Conservation (phyloP, 257 asterid genomes). For the Catharanthus roseus region DNA sequence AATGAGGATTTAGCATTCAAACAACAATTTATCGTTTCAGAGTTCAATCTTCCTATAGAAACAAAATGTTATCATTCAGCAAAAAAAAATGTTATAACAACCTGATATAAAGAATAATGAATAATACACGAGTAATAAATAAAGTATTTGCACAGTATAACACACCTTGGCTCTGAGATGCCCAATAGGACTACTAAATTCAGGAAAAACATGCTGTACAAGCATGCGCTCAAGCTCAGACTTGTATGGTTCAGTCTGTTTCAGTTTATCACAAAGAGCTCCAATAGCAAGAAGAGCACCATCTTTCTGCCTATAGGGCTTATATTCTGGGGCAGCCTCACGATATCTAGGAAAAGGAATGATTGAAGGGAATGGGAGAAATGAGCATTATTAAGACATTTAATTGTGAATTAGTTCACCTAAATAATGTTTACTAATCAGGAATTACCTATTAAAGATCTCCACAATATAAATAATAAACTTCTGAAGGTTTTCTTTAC, state of each 20-base stretch:
- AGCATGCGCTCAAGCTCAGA: slow-evolving; percentile 94
- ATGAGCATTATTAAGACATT: slow-evolving; percentile 3
- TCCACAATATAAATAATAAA: slow-evolving; percentile 76
- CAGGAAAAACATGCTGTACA: slow-evolving; percentile 92
- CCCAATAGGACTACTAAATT: slow-evolving; percentile 82
- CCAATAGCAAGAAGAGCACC: slow-evolving; percentile 99
- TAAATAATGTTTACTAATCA: background rate
- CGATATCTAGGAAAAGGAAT: slow-evolving; percentile 48
- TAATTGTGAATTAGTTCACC: background rate
- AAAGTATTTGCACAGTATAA: slow-evolving; percentile 7
- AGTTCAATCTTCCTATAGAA: background rate
- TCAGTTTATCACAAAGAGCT: slow-evolving; percentile 88
- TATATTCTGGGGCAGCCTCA: slow-evolving; percentile 64
- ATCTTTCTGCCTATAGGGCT: slow-evolving; percentile 85
- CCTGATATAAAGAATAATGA: background rate
- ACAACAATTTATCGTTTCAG: background rate
- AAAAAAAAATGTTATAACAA: background rate
- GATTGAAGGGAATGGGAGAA: background rate
- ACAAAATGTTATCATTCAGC: too few species aligned
- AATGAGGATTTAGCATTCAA: background rate
- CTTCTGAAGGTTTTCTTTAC: slow-evolving; percentile 94
- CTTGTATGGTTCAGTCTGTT: slow-evolving; percentile 90
- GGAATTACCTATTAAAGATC: slow-evolving; percentile 70
- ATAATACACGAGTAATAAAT: background rate
- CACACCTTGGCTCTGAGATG: slow-evolving; percentile 94